Evolutionary conservation across 2,329 filamentous ascomycete species (phyloP).

Genomic region (Simplicillium aogashimaense): DNA sequence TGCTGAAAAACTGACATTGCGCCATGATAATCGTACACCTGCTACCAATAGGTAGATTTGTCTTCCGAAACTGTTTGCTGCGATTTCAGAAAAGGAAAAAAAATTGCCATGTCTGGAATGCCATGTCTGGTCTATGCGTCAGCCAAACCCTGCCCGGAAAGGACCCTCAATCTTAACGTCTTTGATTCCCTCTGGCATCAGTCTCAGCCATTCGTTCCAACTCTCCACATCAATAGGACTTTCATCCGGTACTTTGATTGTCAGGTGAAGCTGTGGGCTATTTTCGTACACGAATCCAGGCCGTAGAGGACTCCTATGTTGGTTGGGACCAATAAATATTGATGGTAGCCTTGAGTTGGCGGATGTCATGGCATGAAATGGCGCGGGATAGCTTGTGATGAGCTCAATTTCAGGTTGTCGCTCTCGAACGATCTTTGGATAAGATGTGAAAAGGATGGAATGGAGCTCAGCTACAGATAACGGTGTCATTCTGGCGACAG

Average conservation of each 20-base stretch:
- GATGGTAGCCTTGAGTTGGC: conserved; percentile 44
- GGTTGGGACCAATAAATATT: conserved; percentile 43
- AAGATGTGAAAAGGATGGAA: conserved; percentile 39
- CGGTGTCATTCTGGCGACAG: conserved; percentile 32
- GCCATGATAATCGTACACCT: background rate
- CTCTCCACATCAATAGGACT: conserved; percentile 36
- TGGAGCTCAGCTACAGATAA: conserved; percentile 45
- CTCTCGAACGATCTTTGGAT: conserved; percentile 42
- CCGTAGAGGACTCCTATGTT: conserved; percentile 27
- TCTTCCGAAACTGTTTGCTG: no score
- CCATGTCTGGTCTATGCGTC: background rate
- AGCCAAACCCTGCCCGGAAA: conserved; percentile 20
- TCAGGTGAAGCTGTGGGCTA: conserved; percentile 38
- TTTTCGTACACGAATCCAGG: conserved; percentile 29
- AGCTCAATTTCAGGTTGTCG: conserved; percentile 35
- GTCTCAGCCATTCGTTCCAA: conserved; percentile 48
- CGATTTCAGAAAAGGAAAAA: background rate
- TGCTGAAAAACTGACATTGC: background rate
- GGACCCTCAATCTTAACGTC: conserved; percentile 46
- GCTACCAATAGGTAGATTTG: no score
- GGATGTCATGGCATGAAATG: conserved; percentile 45
- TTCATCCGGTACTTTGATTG: conserved; percentile 40
- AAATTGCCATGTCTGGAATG: background rate
- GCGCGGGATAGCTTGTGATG: conserved; percentile 39
- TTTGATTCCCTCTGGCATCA: conserved; percentile 46